A percentile compares a stretch with the other conserved stretches of the same genome.
phyloP scores from a whole-genome alignment of 2,329 filamentous ascomycete genomes.

The Falciphora oryzae region DNA sequence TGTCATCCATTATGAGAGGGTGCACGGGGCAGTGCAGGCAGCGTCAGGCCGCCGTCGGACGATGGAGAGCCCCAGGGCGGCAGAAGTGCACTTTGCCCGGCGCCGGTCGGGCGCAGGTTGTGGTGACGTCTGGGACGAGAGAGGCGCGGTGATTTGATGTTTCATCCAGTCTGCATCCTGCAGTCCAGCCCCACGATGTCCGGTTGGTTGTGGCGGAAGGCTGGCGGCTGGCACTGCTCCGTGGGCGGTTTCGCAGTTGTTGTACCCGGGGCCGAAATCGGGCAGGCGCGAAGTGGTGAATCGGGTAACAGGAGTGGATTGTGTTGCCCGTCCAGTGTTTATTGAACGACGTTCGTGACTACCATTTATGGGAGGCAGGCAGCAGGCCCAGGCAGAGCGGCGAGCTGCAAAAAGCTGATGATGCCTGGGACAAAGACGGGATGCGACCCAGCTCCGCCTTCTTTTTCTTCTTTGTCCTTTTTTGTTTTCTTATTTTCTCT shows the following conservation, averaged over 20 bases:
- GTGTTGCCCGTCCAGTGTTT: not conserved
- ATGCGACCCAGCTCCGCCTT: not conserved
- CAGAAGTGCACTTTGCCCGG: not conserved
- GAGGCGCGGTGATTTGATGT: not conserved
- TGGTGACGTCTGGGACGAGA: not conserved
- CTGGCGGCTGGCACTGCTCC: not conserved
- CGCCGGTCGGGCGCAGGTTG: not conserved
- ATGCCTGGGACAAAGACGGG: not conserved
- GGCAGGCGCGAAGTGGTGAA: not conserved
- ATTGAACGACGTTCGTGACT: not conserved
- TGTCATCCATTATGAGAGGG: not conserved
- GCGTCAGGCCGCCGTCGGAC: not conserved
- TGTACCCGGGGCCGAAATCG: not conserved
- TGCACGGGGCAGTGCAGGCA: not conserved
- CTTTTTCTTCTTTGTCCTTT: slow-evolving; percentile 2
- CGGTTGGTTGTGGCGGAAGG: not conserved
- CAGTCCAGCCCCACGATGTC: not conserved
- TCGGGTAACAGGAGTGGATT: not conserved
- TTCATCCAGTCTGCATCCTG: not conserved
- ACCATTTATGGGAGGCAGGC: not conserved
- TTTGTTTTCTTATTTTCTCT: not conserved
- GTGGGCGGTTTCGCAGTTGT: not conserved
- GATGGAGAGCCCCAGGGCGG: not conserved
- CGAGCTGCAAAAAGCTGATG: not conserved
- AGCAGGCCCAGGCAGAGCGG: not conserved